A percentile compares a stretch with the other conserved stretches of the same genome.
These are phyloP conservation scores for Gossypium rotundifolium DNA, from an alignment of 345 rosid species.

Conservation along the genomic window DNA sequence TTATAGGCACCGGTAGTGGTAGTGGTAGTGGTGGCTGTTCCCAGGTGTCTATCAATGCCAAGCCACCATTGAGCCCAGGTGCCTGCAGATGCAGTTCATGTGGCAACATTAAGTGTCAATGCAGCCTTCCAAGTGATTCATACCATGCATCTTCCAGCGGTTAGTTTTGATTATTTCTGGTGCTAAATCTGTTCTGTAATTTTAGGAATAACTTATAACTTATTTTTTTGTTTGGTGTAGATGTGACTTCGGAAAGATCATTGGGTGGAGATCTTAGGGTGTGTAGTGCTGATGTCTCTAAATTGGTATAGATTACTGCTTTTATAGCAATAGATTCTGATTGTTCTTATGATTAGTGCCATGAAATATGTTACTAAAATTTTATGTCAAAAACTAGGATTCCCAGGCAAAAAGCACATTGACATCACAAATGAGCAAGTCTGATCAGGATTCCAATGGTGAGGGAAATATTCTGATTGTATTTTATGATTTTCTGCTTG, in stretches of 20 bases:
- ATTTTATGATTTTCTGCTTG: slow-evolving; percentile 13
- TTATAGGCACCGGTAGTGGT: slow-evolving; percentile 20
- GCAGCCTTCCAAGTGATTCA: slow-evolving; percentile 33
- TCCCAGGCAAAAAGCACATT: slow-evolving; percentile 38
- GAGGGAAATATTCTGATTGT: slow-evolving; percentile 33
- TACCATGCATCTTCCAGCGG: slow-evolving; percentile 32
- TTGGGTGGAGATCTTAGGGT: slow-evolving; percentile 28
- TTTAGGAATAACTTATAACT: neutral
- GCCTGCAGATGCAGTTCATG: slow-evolving; percentile 40
- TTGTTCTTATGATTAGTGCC: neutral
- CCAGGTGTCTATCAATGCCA: slow-evolving; percentile 21
- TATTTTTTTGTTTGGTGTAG: slow-evolving; percentile 22
- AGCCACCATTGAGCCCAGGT: slow-evolving; percentile 24
- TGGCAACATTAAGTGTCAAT: slow-evolving; percentile 30
- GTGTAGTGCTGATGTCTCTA: slow-evolving; percentile 31
- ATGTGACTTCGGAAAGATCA: slow-evolving; percentile 37
- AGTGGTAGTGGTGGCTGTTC: slow-evolving; percentile 24
- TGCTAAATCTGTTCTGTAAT: neutral
- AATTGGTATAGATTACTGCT: slow-evolving; percentile 32
- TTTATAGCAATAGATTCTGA: neutral
- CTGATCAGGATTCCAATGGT: slow-evolving; percentile 72
- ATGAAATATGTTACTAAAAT: neutral
- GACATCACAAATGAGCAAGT: slow-evolving; percentile 41
- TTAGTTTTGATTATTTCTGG: slow-evolving; percentile 14
- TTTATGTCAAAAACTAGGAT: slow-evolving; percentile 26